Conservation (phyloP, 371 early-diverging fungal species). For the Funneliformis caledonium region DNA sequence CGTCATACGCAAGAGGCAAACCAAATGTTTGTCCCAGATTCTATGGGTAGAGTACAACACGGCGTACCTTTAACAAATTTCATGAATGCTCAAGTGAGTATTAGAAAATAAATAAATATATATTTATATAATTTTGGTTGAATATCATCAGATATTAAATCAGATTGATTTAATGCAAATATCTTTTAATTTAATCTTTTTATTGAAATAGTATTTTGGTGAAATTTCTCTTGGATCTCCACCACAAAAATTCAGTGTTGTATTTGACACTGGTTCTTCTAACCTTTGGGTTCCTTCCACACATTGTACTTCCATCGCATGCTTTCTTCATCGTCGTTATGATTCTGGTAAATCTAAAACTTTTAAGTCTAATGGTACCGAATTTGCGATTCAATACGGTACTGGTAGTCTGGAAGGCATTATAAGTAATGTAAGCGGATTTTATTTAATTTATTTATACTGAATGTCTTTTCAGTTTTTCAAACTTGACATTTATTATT, state of each 20-base stretch:
- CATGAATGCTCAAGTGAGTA: slow-evolving; percentile 89
- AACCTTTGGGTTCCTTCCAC: slow-evolving; percentile 98
- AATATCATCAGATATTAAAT: background rate
- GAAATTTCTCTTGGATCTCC: slow-evolving; percentile 86
- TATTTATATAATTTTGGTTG: too few species aligned
- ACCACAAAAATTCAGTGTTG: slow-evolving; percentile 86
- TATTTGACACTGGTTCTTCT: slow-evolving; percentile 95
- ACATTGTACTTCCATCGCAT: slow-evolving; percentile 90
- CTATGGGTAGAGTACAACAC: slow-evolving; percentile 64
- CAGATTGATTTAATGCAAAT: background rate
- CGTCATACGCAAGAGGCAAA: slow-evolving; percentile 51
- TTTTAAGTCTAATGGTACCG: slow-evolving; percentile 85
- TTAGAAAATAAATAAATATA: background rate
- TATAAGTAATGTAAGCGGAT: slow-evolving; percentile 64
- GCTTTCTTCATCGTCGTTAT: slow-evolving; percentile 88
- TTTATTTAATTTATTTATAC: background rate
- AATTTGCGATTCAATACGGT: slow-evolving; percentile 91
- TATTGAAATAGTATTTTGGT: slow-evolving; percentile 75
- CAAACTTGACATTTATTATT: background rate
- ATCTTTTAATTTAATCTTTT: slow-evolving; percentile 6
- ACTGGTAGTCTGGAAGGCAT: slow-evolving; percentile 91
- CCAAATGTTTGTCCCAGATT: slow-evolving; percentile 54
- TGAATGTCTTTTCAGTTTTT: slow-evolving; percentile 6
- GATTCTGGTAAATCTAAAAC: slow-evolving; percentile 74
- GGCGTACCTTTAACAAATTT: slow-evolving; percentile 91